phyloP scores from a whole-genome alignment of 768 basidiomycete genomes.

The Boletales sp. region DNA sequence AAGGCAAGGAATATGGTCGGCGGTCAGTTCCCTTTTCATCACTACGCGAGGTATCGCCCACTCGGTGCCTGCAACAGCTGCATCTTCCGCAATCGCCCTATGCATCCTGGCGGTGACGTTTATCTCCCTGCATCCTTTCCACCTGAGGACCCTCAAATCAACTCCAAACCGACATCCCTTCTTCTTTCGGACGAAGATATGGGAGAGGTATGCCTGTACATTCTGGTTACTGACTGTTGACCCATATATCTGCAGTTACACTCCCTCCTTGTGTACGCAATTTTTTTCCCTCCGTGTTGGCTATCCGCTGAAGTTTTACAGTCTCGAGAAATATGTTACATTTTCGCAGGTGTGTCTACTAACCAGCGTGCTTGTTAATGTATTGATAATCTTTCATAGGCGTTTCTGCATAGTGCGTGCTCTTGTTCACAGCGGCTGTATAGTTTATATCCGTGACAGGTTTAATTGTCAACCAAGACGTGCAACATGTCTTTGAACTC shows the following conservation, averaged over 20 bases:
- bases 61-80: slow-evolving; percentile 35
- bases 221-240: neutral
- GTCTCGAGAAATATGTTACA: slow-evolving; percentile 28
- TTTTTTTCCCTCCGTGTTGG: neutral
- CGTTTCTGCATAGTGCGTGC: slow-evolving; percentile 18
- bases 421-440: neutral
- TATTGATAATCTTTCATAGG: slow-evolving; percentile 22
- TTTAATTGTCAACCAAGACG: slow-evolving; percentile 21
- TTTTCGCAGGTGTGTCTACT: slow-evolving; percentile 25
- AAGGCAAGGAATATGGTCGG: slow-evolving; percentile 50
- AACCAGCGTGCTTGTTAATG: slow-evolving; percentile 30
- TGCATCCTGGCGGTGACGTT: slow-evolving; percentile 37
- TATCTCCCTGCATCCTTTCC: slow-evolving; percentile 54
- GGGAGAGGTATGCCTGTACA: slow-evolving; percentile 38
- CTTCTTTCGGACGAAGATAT: slow-evolving; percentile 42
- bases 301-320: slow-evolving; percentile 39
- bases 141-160: slow-evolving; percentile 25
- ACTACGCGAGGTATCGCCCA: neutral
- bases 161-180: slow-evolving; percentile 19
- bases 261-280: slow-evolving; percentile 52
- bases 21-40: slow-evolving; percentile 33
- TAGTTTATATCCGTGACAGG: slow-evolving; percentile 10
- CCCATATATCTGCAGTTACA: slow-evolving; percentile 41
- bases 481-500: slow-evolving; percentile 27
- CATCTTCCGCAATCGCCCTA: slow-evolving; percentile 36